phyloP scores from a whole-genome alignment of 345 rosid genomes.

The Alliaria petiolata region DNA sequence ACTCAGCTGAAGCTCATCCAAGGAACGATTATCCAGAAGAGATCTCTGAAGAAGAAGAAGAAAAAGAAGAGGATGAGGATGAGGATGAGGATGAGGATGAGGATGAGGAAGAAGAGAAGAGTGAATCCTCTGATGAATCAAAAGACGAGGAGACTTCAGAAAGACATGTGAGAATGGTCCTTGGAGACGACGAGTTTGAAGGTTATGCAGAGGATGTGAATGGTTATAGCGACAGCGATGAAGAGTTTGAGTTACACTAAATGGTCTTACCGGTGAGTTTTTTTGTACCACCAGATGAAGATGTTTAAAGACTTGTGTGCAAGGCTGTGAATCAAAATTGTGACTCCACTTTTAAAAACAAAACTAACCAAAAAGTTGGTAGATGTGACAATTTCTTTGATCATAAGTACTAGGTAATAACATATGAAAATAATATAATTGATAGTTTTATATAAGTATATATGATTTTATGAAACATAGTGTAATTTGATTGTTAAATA shows the following conservation, averaged over 20 bases:
- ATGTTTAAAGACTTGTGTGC: not conserved
- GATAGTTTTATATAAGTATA: no score
- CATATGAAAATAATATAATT: no score
- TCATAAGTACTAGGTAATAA: not conserved
- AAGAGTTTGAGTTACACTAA: conserved; percentile 24
- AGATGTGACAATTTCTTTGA: not conserved
- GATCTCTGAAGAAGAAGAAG: conserved; percentile 44
- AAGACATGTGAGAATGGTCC: conserved; percentile 13
- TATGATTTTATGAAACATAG: no score
- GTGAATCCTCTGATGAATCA: conserved; percentile 18
- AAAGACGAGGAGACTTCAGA: conserved; percentile 24
- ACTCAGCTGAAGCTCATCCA: conserved; percentile 74
- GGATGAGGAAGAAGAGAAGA: conserved; percentile 28
- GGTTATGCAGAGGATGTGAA: conserved; percentile 18
- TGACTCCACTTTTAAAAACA: not conserved
- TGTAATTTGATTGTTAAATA: no score
- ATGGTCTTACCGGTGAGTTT: conserved; percentile 32
- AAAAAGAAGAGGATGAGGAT: conserved; percentile 33
- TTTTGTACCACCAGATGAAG: not conserved
- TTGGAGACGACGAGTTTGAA: conserved; percentile 34
- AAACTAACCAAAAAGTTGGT: not conserved
- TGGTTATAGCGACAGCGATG: conserved; percentile 8
- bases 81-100: conserved; percentile 17
- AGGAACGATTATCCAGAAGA: conserved; percentile 80
- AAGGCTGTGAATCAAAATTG: conserved; percentile 9